These are phyloP conservation scores for Xylaria sp. DNA, from an alignment of 2,329 filamentous ascomycete genomes.

Conservation along the genomic window DNA sequence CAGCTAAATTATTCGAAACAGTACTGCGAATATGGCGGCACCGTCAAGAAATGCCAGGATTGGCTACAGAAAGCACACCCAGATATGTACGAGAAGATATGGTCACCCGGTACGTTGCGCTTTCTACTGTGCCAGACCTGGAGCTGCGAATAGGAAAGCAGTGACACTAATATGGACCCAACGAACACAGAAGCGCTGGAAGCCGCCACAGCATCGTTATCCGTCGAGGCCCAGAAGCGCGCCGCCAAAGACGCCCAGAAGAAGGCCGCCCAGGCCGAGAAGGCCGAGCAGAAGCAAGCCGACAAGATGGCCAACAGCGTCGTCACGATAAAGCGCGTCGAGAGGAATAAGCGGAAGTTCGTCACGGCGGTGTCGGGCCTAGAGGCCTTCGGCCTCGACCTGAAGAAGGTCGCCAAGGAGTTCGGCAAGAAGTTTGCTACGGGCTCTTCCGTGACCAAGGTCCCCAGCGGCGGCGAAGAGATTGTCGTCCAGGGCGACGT, in stretches of 20 bases:
- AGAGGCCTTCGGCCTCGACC: constrained; percentile 88
- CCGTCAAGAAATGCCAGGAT: constrained; percentile 95
- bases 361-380: constrained; percentile 93
- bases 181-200: constrained; percentile 75
- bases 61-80: constrained; percentile 85
- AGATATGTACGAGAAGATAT: constrained; percentile 80
- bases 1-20: constrained; percentile 56
- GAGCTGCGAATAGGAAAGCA: neutral
- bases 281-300: constrained; percentile 83
- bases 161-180: constrained; percentile 8
- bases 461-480: constrained; percentile 86
- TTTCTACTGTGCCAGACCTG: neutral
- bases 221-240: constrained; percentile 90
- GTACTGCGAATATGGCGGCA: constrained; percentile 99
- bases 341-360: constrained; percentile 97
- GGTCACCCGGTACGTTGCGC: constrained; percentile 77
- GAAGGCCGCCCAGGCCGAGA: constrained; percentile 94
- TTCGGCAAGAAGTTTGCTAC: constrained; percentile 99
- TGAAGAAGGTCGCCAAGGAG: constrained; percentile 97
- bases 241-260: constrained; percentile 96
- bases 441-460: constrained; percentile 90
- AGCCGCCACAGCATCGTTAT: constrained; percentile 86
- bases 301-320: constrained; percentile 85
- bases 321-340: constrained; percentile 93
- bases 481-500: constrained; percentile 98